Base-by-base conservation (phyloP, 1,284 basidiomycete genomes). In the Papiliotrema terrestris region DNA sequence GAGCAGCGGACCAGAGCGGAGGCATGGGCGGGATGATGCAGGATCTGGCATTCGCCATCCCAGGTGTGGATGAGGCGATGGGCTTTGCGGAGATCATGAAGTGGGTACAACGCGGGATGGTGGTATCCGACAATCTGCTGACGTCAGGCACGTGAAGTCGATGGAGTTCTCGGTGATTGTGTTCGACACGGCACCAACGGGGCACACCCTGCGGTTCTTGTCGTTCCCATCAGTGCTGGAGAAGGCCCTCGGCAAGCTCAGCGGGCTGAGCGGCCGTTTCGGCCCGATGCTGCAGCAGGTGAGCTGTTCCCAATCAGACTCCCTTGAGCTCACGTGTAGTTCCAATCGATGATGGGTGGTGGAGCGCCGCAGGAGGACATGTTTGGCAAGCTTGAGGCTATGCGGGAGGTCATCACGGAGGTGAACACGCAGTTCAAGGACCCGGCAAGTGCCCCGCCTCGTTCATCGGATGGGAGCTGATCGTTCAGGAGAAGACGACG, bases 81-180 rank as follows among this genome's bases (percentile, higher is more conserved):
- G 95, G 93, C 57, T 99, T 99, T 68, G 96, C 95, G 0, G 95
- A 99, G 78, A 96, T 99, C 77, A 99, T 98, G 96, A 98, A 98
- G 91, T 93, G 59, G 59, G 84, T 79, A 13, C 17, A 22, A 13
- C 22, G 17, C 8, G 46, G 14, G 14, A 29, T 8, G 36, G 2
- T 6, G 23, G n/a, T 2, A 43, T 1, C 17, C 19, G 25, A 11
- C 8, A 17, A 20, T 11, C 2, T 32, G 6, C 39, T 41, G 9
- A 45, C n/a, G 14, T 8, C 63, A 95, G 91, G 72, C 94, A 98
- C 76, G 96, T 99, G 78, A 98, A 98, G 79, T 96, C 91, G n/a
- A 98, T 98, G 95, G 87, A 98, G 78, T 99, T 96, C 80, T 94
- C 91, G 22, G 91, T 96, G 55, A 98, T 99, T 71, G 94, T 99